These are phyloP conservation scores for Kazachstania kunashirensis DNA, from an alignment of 805 yeast species.

Conservation along the genomic window DNA sequence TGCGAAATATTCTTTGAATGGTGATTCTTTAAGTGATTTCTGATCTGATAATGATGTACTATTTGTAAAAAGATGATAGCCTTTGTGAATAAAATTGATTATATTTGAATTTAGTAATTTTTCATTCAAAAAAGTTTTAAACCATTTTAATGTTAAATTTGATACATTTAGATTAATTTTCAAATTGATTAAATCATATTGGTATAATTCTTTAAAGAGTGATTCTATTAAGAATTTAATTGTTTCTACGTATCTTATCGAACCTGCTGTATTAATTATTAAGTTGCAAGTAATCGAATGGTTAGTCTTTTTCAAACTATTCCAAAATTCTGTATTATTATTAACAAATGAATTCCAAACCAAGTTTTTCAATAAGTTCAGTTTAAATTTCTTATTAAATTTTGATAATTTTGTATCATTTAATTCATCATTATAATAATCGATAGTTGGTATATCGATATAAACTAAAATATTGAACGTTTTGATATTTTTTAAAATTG, in stretches of 20 bases:
- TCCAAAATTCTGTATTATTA: slow-evolving; percentile 21
- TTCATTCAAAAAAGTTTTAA: slow-evolving; percentile 20
- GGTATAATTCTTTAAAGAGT: slow-evolving; percentile 12
- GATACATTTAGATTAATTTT: slow-evolving; percentile 21
- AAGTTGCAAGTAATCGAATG: neutral
- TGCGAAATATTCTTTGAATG: slow-evolving; percentile 28
- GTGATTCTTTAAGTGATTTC: slow-evolving; percentile 14
- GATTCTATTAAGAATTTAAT: slow-evolving; percentile 24
- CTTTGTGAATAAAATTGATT: slow-evolving; percentile 13
- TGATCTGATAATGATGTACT: neutral
- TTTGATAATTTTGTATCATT: slow-evolving; percentile 20
- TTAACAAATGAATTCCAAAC: slow-evolving; percentile 22
- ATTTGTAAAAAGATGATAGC: neutral
- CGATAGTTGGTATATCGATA: slow-evolving; percentile 29
- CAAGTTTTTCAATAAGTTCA: slow-evolving; percentile 19
- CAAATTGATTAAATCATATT: slow-evolving; percentile 9
- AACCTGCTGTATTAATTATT: slow-evolving; percentile 23
- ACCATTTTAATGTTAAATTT: slow-evolving; percentile 27
- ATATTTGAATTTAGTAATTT: slow-evolving; percentile 11
- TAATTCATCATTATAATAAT: slow-evolving; percentile 28
- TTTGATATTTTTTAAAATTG: neutral
- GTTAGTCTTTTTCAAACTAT: slow-evolving; percentile 4
- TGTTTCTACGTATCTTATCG: slow-evolving; percentile 28
- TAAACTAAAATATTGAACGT: slow-evolving; percentile 18
- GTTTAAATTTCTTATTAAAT: slow-evolving; percentile 24